Evolutionary conservation across 139 green algal species (phyloP).

Genomic region (Auxenochlorella pyrenoidosa): DNA sequence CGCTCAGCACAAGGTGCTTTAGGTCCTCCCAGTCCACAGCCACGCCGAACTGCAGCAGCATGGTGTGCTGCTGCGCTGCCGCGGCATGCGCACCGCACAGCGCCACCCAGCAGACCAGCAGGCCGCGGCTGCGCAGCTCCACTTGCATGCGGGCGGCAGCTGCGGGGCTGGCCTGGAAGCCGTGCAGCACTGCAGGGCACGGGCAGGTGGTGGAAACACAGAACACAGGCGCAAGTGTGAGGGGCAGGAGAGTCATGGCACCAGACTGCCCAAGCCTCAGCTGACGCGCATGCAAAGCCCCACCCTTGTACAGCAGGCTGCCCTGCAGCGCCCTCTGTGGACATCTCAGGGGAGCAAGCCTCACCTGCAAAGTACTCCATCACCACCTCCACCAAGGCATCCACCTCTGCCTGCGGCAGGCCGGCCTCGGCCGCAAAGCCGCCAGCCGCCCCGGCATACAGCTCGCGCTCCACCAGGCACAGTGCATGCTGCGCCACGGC

Average conservation of each 20-base stretch:
- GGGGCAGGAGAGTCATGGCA: background rate
- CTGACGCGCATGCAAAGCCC: background rate
- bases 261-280: background rate
- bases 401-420: background rate
- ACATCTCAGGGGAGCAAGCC: too few relatives aligned
- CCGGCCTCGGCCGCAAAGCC: background rate
- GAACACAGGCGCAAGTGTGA: background rate
- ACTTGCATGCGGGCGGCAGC: conserved; percentile 18
- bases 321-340: too few relatives aligned
- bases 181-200: conserved; percentile 3
- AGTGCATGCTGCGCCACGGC: conserved; percentile 42
- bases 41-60: conserved; percentile 36
- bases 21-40: conserved; percentile 41
- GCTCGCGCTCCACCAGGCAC: conserved; percentile 43
- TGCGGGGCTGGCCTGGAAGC: background rate
- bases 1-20: conserved; percentile 59
- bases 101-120: conserved; percentile 54
- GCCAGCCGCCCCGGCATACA: conserved; percentile 37
- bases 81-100: conserved; percentile 50
- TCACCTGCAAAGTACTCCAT: background rate
- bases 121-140: conserved; percentile 57
- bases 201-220: background rate
- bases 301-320: too few relatives aligned
- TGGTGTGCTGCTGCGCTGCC: background rate
- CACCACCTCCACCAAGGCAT: background rate